phyloP scores from a whole-genome alignment of 2,329 filamentous ascomycete genomes.

The Rugonectria rugulosa region DNA sequence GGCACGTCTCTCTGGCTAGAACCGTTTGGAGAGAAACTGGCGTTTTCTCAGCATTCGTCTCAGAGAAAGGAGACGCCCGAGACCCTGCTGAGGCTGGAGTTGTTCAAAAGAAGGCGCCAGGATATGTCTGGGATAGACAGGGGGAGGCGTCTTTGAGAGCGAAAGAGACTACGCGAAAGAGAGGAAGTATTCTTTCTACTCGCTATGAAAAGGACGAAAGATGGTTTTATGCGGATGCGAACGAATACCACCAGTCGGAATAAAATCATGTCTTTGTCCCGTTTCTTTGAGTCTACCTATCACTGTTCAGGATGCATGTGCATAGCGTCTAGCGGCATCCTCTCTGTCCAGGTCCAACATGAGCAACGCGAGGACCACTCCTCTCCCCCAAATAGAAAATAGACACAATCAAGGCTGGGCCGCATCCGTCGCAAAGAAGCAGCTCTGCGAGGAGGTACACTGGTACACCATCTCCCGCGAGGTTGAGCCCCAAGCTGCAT shows the following conservation, averaged over 20 bases:
- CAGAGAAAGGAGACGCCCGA: background rate
- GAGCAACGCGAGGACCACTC: conserved; percentile 33
- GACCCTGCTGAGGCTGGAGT: conserved; percentile 4
- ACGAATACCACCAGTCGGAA: conserved; percentile 19
- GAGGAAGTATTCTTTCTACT: conserved; percentile 19
- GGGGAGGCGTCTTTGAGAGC: conserved; percentile 6
- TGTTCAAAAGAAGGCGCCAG: conserved; percentile 9
- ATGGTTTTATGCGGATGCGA: conserved; percentile 26
- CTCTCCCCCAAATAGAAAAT: conserved; percentile 39
- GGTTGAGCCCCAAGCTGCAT: conserved; percentile 37
- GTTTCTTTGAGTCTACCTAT: conserved; percentile 34
- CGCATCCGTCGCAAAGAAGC: conserved; percentile 23
- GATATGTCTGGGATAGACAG: conserved; percentile 5
- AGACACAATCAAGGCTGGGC: conserved; percentile 36
- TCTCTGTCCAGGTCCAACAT: conserved; percentile 20
- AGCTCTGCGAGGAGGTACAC: conserved; percentile 3
- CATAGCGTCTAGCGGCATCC: conserved; percentile 21
- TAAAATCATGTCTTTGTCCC: conserved; percentile 32
- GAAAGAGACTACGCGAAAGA: conserved; percentile 22
- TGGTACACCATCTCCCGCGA: conserved; percentile 30
- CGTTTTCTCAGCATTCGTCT: too few species aligned
- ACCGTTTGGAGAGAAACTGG: background rate
- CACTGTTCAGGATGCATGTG: conserved; percentile 28
- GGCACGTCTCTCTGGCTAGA: conserved; percentile 11
- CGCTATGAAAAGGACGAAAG: conserved; percentile 31